Base-by-base conservation (phyloP, 1,139 yeast genomes). In the Protomyces inundatus region DNA sequence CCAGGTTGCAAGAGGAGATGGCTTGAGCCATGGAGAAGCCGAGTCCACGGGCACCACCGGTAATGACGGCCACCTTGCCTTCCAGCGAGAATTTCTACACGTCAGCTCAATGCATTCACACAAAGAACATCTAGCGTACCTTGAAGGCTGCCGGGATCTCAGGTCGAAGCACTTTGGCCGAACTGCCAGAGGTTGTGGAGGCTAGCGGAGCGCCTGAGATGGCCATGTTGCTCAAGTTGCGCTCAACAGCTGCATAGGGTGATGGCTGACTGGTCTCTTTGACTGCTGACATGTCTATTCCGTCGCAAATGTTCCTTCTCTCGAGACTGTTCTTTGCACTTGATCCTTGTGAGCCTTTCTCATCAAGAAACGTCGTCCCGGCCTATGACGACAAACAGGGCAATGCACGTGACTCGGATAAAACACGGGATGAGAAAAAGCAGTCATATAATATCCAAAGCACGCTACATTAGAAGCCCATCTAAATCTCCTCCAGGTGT, bases 41-140 rank as follows among this genome's bases (percentile, higher is more conserved):
- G 70, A 90, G 89, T 35, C 97, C 97, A 48, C 87, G 82, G n/a
- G 95, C 86, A 3, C 95, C 86, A 39, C 97, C 97, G 16, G 96
- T 88, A 66, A 90, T 84, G 12, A 90, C 83, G 62, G 96, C 95
- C 16, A 87, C 88, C 74, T 88, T 88, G 16, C 95, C 95, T 78
- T 86, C 87, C 67, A 88, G 79, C 4, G 76, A 72, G 68, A 82
- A 84, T 35, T 52, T 58, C 62, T 58, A 33, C 9, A 6, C 5
- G 16, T 32, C 35, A 32, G 14, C n/a, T 37, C 35, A 32, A 6
- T 23, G 23, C 53, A 50, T 12, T 6, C 6, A 16, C n/a, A 34
- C 16, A 34, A 9, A 16, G 35, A n/a, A 6, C 1, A 7, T 6
- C 23, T 12, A 4, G 35, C 45, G 10, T 34, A 58, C 62, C 62